Conservation (phyloP, 208 protist species). For the Leishmania guyanensis region DNA sequence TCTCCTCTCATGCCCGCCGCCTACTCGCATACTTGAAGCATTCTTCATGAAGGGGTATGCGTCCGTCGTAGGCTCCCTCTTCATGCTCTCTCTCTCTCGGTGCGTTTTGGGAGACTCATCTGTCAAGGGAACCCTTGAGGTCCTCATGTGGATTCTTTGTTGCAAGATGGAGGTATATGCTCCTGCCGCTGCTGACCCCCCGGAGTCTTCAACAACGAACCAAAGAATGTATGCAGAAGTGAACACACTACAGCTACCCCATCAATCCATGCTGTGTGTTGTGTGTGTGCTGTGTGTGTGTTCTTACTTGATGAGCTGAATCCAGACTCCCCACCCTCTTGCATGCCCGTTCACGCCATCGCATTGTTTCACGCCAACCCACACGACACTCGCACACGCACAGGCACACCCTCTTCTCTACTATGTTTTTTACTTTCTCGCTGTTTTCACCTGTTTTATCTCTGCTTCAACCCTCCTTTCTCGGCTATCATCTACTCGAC, state of each 20-base stretch:
- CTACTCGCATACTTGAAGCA: neutral
- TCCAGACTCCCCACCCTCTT: neutral
- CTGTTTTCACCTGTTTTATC: neutral
- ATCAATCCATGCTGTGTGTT: neutral
- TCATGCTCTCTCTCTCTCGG: neutral
- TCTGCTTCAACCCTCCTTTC: constrained; percentile 9
- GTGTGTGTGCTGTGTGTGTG: neutral
- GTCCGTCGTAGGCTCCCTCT: neutral
- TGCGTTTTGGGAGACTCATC: neutral
- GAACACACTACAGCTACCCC: neutral
- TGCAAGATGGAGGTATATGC: neutral
- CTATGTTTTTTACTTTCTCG: constrained; percentile 12
- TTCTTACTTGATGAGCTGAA: neutral
- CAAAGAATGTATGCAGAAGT: neutral
- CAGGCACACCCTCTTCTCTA: neutral
- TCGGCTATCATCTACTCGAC: neutral
- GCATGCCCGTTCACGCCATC: neutral
- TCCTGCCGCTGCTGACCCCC: neutral
- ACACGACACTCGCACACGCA: neutral
- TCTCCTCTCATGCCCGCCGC: neutral
- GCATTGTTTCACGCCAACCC: neutral
- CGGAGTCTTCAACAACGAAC: neutral
- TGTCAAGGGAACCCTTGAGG: neutral
- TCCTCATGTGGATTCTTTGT: neutral
- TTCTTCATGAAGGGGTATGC: neutral